Evolutionary conservation across 2,329 filamentous ascomycete species (phyloP), one percentile per base, ranked within the genome.

Genomic region (Trichoderma sp.): DNA sequence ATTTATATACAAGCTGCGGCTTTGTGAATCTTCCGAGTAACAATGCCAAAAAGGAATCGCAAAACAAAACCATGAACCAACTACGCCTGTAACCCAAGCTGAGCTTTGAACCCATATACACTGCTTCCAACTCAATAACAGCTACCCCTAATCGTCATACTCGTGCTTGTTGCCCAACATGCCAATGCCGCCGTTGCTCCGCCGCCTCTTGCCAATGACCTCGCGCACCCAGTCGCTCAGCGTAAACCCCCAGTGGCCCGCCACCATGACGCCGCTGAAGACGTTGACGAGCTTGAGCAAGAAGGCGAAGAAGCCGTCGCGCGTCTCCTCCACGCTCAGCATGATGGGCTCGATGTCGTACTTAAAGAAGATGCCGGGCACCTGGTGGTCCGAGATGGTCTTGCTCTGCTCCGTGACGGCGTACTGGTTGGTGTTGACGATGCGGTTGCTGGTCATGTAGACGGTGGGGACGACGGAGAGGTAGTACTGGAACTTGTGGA

Each of bases 401-500:
- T 88, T 86, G 71, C 85, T 90, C 81, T 98, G 93, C 74, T 93
- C 92, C 0, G 93, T 98, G 0, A 97, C 95, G 67, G 94, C 95
- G 81, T 99, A 99, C 78, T 99, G 95, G 82, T 99, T 99, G 17
- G 95, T 98, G 78, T 90, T 87, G 74, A 99, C 88, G 62, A 88
- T 89, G 72, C 85, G 85, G 39, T 78, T 76, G 54, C 82, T 83
- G 66, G 90, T 83, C 76, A 87, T 93, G 83, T 98, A 99, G 72
- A 96, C 86, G 5, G 95, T 99, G 2, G 95, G 95, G 2, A 99
- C 95, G 44, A 99, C 85, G 45, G 91, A 96, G 74, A 98, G 84
- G 81, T 95, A 98, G 85, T 99, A 99, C 79, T 99, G 95, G 81
- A 93, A 98, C 79, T 95, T 96, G 85, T 94, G 90, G 82, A 97